A percentile compares a stretch with the other conserved stretches of the same genome.
Conservation (phyloP, 768 basidiomycete genomes). For the Candolleomyces eurysporus region DNA sequence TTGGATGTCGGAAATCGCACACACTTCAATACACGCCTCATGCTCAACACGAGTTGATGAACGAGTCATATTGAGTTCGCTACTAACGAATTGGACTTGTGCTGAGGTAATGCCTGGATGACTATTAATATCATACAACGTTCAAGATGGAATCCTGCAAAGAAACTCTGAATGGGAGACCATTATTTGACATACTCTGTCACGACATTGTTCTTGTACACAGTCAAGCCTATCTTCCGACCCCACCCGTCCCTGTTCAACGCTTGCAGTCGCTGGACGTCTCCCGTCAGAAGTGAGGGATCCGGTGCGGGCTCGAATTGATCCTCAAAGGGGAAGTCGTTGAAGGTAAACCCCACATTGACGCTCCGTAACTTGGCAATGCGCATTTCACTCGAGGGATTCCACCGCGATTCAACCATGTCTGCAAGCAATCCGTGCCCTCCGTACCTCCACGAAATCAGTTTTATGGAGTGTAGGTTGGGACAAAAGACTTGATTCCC, state of each 20-base stretch:
- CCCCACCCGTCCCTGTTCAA: not conserved
- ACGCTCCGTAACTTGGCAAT: not conserved
- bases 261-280: not conserved
- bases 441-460: not conserved
- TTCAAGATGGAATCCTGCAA: too few relatives aligned
- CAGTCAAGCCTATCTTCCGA: not conserved
- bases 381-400: not conserved
- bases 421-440: not conserved
- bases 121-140: too few relatives aligned
- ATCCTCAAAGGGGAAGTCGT: not conserved
- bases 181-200: too few relatives aligned
- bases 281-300: not conserved
- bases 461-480: not conserved
- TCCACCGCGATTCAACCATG: not conserved
- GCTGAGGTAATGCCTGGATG: too few relatives aligned
- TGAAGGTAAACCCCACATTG: not conserved
- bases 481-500: not conserved
- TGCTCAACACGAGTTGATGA: too few relatives aligned
- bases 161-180: too few relatives aligned
- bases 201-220: not conserved
- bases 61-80: too few relatives aligned
- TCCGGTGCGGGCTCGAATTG: not conserved
- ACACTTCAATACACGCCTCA: too few relatives aligned
- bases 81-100: too few relatives aligned
- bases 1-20: too few relatives aligned